phyloP scores from a whole-genome alignment of 2,329 filamentous ascomycete species.

The Ascocoryne sarcoides region DNA sequence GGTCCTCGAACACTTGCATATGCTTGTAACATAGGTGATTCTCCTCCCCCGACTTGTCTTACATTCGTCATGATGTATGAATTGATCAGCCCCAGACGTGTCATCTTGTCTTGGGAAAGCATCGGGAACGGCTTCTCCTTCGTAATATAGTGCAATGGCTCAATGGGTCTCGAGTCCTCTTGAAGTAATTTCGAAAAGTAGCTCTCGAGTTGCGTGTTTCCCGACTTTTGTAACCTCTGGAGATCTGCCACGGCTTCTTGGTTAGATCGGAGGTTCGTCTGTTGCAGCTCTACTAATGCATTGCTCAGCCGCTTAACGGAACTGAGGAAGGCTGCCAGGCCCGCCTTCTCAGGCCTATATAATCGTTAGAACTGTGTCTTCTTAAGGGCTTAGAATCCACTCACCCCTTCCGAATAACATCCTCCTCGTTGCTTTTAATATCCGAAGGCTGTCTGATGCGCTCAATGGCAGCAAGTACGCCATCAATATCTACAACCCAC shows the following conservation, averaged over 20 bases:
- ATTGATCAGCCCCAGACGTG: constrained; percentile 71
- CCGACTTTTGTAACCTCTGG: constrained; percentile 65
- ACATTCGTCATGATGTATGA: constrained; percentile 60
- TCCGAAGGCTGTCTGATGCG: constrained; percentile 84
- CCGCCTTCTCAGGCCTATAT: constrained; percentile 64
- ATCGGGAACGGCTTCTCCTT: constrained; percentile 81
- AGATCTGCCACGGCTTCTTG: constrained; percentile 81
- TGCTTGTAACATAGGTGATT: constrained; percentile 67
- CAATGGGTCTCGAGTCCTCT: constrained; percentile 71
- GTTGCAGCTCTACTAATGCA: constrained; percentile 74
- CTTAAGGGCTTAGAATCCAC: constrained; percentile 12
- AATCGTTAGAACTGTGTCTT: constrained; percentile 14
- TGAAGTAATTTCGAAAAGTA: constrained; percentile 72
- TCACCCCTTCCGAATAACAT: constrained; percentile 74
- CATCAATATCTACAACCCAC: constrained; percentile 61
- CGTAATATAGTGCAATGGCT: constrained; percentile 86
- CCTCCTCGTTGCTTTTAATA: constrained; percentile 84
- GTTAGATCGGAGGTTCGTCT: constrained; percentile 86
- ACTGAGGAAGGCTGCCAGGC: constrained; percentile 74
- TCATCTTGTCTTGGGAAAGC: constrained; percentile 65
- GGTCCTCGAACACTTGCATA: constrained; percentile 81
- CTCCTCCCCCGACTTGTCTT: constrained; percentile 39
- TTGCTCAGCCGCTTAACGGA: constrained; percentile 84
- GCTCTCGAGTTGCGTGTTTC: constrained; percentile 74
- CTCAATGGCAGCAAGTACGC: constrained; percentile 78